A percentile compares a stretch with the other conserved stretches of the same genome.
phyloP scores from a whole-genome alignment of 495 filamentous ascomycete species.

The Poronia punctata region DNA sequence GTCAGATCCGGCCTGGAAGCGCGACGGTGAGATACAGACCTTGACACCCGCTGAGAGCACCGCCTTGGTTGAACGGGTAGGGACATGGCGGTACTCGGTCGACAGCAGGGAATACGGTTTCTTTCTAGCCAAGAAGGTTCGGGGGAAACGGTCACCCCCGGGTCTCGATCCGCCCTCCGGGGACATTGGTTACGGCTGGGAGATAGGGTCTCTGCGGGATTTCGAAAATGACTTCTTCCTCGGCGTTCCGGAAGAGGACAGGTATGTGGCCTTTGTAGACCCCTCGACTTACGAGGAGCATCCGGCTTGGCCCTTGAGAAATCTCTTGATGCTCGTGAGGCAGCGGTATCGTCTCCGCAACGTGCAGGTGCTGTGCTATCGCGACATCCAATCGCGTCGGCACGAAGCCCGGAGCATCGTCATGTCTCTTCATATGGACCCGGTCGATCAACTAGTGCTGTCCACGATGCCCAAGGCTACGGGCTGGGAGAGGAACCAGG shows the following conservation, averaged over 20 bases:
- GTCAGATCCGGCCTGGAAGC: conserved; percentile 75
- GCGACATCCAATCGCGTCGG: conserved; percentile 67
- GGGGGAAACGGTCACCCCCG: conserved; percentile 12
- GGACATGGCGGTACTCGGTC: conserved; percentile 75
- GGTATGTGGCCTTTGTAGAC: conserved; percentile 81
- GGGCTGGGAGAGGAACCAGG: conserved; percentile 84
- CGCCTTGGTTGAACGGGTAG: conserved; percentile 66
- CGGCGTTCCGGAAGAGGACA: conserved; percentile 56
- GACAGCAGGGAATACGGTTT: conserved; percentile 85
- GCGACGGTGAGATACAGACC: conserved; percentile 36
- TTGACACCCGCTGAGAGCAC: conserved; percentile 62
- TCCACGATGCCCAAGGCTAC: conserved; percentile 73
- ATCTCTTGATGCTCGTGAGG: conserved; percentile 78
- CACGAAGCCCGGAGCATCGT: conserved; percentile 76
- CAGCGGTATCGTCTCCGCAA: conserved; percentile 70
- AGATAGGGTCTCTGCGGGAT: conserved; percentile 61
- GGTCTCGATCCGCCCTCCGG: conserved; percentile 18
- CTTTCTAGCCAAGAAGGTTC: conserved; percentile 78
- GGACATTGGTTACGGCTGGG: conserved; percentile 60
- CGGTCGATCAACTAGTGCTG: conserved; percentile 29
- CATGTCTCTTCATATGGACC: conserved; percentile 55
- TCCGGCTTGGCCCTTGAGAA: conserved; percentile 89
- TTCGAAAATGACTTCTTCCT: conserved; percentile 89
- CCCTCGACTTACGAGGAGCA: conserved; percentile 80
- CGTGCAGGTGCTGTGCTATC: conserved; percentile 83